Base-by-base conservation (phyloP, 805 yeast genomes). In the Starmerella bombi region DNA sequence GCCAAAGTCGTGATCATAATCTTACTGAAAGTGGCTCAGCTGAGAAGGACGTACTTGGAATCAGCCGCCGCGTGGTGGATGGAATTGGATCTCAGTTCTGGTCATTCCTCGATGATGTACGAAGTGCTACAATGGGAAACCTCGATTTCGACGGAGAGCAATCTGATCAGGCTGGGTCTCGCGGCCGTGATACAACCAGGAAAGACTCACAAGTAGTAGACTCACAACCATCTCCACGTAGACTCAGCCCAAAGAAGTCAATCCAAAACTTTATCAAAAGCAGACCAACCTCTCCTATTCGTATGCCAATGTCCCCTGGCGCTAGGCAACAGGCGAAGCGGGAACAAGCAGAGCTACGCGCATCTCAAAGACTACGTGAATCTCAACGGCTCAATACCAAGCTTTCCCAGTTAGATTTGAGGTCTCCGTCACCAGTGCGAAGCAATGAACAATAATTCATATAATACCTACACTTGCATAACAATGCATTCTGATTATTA, bases 31-130 rank as follows among this genome's bases (percentile, higher is more conserved):
- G n/a, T n/a, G n/a, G n/a, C n/a, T n/a, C n/a, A n/a, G n/a, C n/a
- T n/a, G n/a, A n/a, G n/a, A 38, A 46, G 22, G 60, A 58, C 27
- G 55, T 56, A 12, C 25, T 56, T 33, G 51, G 46, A 22, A 50
- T 53, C 54, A 60, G 61, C 28, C 39, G 46, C 10, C 46, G 59
- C 10, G 59, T 59, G 5, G 60, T 58, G 9, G 61, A 55, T 27
- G 62, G 54, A 32, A 50, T 59, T 7, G 57, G 59, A 12, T 40
- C 54, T 14, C 63, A 58, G 42, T 55, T 59, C 38, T 58, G 61
- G 61, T 54, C 60, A 3, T 51, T 59, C 16, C 46, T 58, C 25
- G 62, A 57, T 14, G 63, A 59, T 31, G 59, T 59, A 5, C 44
- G 51, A 36, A 58, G 54, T 16, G 62, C 57, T 4, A 55, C 63